Conservation (phyloP, 305 asterid genomes). For the Fraxinus angustifolia region DNA sequence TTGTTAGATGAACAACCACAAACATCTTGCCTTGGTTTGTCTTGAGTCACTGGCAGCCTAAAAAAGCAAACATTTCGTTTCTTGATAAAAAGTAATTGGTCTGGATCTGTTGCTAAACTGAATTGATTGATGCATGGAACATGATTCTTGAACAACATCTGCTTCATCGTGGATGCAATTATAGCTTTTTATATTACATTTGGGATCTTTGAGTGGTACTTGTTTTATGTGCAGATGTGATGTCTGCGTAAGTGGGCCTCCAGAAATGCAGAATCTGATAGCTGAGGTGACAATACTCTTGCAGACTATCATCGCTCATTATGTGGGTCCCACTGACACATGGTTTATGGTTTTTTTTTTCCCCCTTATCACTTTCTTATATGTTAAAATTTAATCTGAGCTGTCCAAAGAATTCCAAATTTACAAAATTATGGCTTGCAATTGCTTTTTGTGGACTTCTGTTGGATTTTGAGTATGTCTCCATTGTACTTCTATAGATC, state of each 20-base stretch:
- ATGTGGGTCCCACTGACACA: conserved; percentile 41
- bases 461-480: not conserved
- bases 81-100: not conserved
- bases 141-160: not conserved
- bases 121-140: not conserved
- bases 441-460: not conserved
- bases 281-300: conserved; percentile 48
- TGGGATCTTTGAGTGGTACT: conserved; percentile 9
- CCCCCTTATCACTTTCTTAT: not conserved
- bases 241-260: conserved; percentile 63
- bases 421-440: not conserved
- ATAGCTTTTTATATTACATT: not conserved
- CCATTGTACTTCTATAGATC: not conserved
- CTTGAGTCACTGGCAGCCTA: not conserved
- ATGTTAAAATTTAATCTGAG: conserved; percentile 17
- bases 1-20: not conserved
- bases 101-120: not conserved
- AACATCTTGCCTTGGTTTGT: not conserved
- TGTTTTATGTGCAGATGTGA: conserved; percentile 57
- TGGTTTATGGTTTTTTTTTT: conserved; percentile 12
- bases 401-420: conserved; percentile 10
- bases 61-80: not conserved
- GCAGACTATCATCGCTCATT: conserved; percentile 47
- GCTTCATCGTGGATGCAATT: not conserved
- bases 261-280: conserved; percentile 57